These are phyloP conservation scores for Celoporthe dispersa DNA, from an alignment of 2,329 filamentous ascomycete species.

Conservation along the genomic window DNA sequence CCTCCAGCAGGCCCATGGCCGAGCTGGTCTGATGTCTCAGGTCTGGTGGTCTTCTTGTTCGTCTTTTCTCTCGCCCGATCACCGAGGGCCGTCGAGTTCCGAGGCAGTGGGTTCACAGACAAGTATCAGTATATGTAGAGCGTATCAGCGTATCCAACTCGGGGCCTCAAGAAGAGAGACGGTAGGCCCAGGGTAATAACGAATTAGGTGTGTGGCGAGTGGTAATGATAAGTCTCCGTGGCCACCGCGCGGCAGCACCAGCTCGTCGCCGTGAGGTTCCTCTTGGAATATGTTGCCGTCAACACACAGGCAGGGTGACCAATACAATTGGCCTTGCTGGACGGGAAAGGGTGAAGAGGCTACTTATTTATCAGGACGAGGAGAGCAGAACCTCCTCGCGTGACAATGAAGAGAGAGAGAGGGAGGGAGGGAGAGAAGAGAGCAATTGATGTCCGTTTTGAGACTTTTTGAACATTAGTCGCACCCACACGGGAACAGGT, in stretches of 20 bases:
- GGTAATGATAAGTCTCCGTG: not conserved
- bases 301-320: not conserved
- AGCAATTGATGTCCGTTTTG: not conserved
- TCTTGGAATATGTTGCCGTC: not conserved
- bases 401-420: not conserved
- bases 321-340: not conserved
- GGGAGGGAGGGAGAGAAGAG: not conserved
- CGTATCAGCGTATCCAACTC: not conserved
- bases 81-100: not conserved
- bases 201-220: not conserved
- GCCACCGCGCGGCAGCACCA: not conserved
- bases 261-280: not conserved
- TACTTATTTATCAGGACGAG: not conserved
- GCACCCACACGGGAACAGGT: not conserved
- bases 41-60: not conserved
- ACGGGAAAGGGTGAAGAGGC: not conserved
- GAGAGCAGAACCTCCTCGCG: not conserved
- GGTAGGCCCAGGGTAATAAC: not conserved
- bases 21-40: not conserved
- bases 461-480: not conserved
- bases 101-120: not conserved
- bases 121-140: not conserved
- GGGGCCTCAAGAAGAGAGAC: not conserved
- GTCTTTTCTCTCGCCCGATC: not conserved
- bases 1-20: constrained; percentile 57